Conservation (phyloP, 2,329 filamentous ascomycete genomes). For the Apiospora saccharicola region DNA sequence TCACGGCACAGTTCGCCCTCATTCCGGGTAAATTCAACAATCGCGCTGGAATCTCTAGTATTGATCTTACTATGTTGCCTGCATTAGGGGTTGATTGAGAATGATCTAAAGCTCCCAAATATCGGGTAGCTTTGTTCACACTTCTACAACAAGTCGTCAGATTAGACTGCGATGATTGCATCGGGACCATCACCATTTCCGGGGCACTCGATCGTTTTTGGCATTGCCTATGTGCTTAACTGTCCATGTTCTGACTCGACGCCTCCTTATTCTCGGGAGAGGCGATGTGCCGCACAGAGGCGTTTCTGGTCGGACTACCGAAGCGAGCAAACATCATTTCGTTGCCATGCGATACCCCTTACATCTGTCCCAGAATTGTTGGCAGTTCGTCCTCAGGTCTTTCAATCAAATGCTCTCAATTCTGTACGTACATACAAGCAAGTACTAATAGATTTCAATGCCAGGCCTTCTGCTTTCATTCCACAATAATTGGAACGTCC, state of each 20-base stretch:
- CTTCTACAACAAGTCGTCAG: background rate
- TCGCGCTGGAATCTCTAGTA: background rate
- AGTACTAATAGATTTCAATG: background rate
- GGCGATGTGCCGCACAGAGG: background rate
- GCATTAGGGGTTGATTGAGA: background rate
- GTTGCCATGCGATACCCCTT: background rate
- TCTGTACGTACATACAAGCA: background rate
- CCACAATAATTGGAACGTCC: accelerated
- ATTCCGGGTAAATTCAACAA: background rate
- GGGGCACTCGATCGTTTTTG: too few relatives aligned
- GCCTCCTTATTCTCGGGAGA: background rate
- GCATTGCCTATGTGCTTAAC: too few relatives aligned
- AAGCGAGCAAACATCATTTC: background rate
- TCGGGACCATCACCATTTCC: background rate
- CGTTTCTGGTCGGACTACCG: background rate
- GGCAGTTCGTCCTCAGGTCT: background rate
- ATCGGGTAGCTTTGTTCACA: background rate
- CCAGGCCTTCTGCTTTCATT: background rate
- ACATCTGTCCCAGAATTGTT: background rate
- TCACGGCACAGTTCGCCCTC: background rate
- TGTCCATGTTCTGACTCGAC: too few relatives aligned
- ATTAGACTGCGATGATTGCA: background rate
- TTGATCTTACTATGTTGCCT: background rate
- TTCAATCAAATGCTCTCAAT: background rate
- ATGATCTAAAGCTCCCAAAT: background rate